A percentile compares a stretch with the other conserved stretches of the same genome.
These are phyloP conservation scores for Hemerocallis citrina DNA, from an alignment of 106 monocot species.

Conservation along the genomic window DNA sequence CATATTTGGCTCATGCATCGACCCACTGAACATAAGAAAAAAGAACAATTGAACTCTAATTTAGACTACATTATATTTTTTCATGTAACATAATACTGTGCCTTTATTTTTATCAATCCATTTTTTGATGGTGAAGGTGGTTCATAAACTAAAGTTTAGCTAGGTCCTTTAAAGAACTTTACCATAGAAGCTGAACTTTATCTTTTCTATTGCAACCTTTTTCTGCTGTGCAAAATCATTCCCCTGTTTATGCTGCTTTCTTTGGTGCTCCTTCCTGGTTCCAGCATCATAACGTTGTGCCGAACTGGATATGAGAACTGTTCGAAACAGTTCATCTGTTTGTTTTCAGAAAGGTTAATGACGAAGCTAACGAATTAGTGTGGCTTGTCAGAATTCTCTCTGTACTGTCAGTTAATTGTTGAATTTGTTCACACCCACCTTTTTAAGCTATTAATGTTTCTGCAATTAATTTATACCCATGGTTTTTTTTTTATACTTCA, in stretches of 20 bases:
- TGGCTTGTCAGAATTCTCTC: background rate
- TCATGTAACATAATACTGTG: background rate
- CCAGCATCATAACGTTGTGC: slow-evolving; percentile 70
- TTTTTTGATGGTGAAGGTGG: background rate
- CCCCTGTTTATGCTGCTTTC: background rate
- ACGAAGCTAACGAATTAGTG: slow-evolving; percentile 4
- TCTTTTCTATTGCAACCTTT: background rate
- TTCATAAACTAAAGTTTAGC: background rate
- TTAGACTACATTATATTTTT: background rate
- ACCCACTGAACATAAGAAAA: slow-evolving; percentile 76
- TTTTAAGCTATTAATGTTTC: too few species aligned
- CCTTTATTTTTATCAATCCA: background rate
- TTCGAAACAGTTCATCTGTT: background rate
- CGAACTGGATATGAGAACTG: slow-evolving; percentile 29
- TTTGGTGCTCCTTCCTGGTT: background rate
- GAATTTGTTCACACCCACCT: too few species aligned
- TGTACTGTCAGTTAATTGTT: background rate
- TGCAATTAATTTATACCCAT: too few species aligned
- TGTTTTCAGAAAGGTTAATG: background rate
- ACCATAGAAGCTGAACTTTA: background rate
- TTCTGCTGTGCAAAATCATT: background rate
- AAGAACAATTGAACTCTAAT: background rate
- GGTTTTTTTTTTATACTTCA: too few species aligned
- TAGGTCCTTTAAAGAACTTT: background rate
- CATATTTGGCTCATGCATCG: slow-evolving; percentile 65